Conservation (phyloP, 495 filamentous ascomycete species). For the Hypoxylon crocopeplum region DNA sequence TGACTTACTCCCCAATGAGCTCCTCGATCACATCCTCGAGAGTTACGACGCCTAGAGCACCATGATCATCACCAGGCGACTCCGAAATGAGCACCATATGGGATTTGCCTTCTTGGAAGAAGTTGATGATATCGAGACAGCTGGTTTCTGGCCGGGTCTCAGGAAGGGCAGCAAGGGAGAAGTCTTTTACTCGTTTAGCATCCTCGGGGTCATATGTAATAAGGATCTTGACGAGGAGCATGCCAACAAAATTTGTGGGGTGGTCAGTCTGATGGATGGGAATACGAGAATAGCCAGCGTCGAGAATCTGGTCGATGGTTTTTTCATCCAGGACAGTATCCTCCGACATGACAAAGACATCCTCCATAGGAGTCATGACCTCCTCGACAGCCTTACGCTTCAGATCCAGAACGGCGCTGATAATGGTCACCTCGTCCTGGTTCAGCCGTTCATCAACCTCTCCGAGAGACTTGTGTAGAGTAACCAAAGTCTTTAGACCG, state of each 20-base stretch:
- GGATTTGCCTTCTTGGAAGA: slow-evolving; percentile 98
- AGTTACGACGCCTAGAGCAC: slow-evolving; percentile 91
- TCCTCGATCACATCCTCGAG: slow-evolving; percentile 98
- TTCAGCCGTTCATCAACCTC: slow-evolving; percentile 88
- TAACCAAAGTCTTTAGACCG: slow-evolving; percentile 80
- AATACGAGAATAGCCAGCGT: slow-evolving; percentile 92
- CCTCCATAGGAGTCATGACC: slow-evolving; percentile 98
- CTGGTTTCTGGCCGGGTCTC: slow-evolving; percentile 95
- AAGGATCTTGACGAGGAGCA: slow-evolving; percentile 96
- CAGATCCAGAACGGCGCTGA: slow-evolving; percentile 92
- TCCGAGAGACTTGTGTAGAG: slow-evolving; percentile 88
- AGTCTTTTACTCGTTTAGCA: slow-evolving; percentile 80
- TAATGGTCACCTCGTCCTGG: slow-evolving; percentile 98
- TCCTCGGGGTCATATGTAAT: slow-evolving; percentile 99
- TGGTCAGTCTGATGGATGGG: slow-evolving; percentile 91
- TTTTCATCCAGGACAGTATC: slow-evolving; percentile 89
- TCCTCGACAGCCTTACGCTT: slow-evolving; percentile 93
- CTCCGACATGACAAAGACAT: slow-evolving; percentile 93
- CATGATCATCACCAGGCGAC: slow-evolving; percentile 83
- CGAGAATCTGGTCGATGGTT: slow-evolving; percentile 91
- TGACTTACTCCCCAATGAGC: slow-evolving; percentile 90
- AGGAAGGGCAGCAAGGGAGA: slow-evolving; percentile 89
- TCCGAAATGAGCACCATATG: slow-evolving; percentile 98
- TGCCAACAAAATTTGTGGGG: slow-evolving; percentile 86
- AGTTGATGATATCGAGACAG: slow-evolving; percentile 97